phyloP scores from a whole-genome alignment of 495 filamentous ascomycete species.

The Pyrenopolyporus hunteri region DNA sequence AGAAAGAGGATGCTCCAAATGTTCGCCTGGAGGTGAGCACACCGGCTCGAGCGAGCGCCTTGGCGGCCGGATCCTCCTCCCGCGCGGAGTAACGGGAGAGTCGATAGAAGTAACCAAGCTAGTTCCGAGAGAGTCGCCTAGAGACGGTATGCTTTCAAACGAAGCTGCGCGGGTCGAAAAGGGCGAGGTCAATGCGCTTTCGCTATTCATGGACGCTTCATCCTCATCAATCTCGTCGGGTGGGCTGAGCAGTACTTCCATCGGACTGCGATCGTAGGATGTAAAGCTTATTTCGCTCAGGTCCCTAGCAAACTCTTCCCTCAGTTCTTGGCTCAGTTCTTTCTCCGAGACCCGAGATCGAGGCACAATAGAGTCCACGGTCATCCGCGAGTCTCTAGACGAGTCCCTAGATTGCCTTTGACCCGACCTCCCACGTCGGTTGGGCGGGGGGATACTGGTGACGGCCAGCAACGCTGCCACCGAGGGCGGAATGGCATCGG shows the following conservation, averaged over 20 bases:
- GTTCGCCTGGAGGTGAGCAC: slow-evolving; percentile 48
- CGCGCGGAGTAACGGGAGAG: slow-evolving; percentile 45
- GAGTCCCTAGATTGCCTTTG: slow-evolving; percentile 31
- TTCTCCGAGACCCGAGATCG: slow-evolving; percentile 57
- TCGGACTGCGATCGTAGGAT: slow-evolving; percentile 47
- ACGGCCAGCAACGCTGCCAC: slow-evolving; percentile 65
- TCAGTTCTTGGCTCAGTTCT: slow-evolving; percentile 52
- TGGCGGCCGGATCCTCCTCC: slow-evolving; percentile 47
- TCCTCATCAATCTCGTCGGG: slow-evolving; percentile 61
- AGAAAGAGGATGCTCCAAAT: slow-evolving; percentile 55
- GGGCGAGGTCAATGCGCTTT: slow-evolving; percentile 50
- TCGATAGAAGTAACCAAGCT: slow-evolving; percentile 50
- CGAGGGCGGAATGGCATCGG: slow-evolving; percentile 60
- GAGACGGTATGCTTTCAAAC: slow-evolving; percentile 56
- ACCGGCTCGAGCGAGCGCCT: slow-evolving; percentile 53
- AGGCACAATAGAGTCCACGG: slow-evolving; percentile 57
- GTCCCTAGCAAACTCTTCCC: slow-evolving; percentile 36
- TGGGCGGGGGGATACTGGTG: slow-evolving; percentile 63
- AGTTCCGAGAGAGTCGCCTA: slow-evolving; percentile 50
- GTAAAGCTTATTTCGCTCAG: slow-evolving; percentile 30
- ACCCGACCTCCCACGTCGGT: slow-evolving; percentile 28
- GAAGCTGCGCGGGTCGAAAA: slow-evolving; percentile 53
- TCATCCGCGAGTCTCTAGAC: slow-evolving; percentile 58
- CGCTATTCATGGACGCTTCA: slow-evolving; percentile 46
- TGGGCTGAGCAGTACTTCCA: slow-evolving; percentile 60